Percentiles rank a stretch among this genome's conserved stretches.
phyloP scores from a whole-genome alignment of 228 moss, liverwort and hornwort species.

The Sphagnum magellanicum region DNA sequence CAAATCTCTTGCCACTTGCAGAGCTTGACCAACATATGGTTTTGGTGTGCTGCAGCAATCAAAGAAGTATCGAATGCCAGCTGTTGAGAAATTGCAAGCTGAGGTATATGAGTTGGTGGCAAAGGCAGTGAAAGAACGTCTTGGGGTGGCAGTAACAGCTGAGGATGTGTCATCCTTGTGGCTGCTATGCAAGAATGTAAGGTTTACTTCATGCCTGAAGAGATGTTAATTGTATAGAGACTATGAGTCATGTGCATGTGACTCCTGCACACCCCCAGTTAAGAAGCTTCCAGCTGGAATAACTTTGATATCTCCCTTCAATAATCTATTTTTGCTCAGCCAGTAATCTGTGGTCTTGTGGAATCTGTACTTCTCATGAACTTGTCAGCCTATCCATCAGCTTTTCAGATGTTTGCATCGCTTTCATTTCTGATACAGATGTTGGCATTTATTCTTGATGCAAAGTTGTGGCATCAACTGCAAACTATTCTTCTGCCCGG shows the following conservation, averaged over 20 bases:
- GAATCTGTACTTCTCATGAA: no score
- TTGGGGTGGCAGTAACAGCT: conserved; percentile 48
- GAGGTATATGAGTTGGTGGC: conserved; percentile 46
- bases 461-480: no score
- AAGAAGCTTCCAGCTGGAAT: neutral
- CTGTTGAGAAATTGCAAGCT: conserved; percentile 49
- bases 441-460: no score
- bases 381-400: no score
- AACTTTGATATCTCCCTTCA: neutral
- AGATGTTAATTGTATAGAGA: no score
- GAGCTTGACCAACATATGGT: neutral
- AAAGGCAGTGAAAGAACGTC: conserved; percentile 34
- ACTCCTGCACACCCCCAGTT: no score
- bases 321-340: no score
- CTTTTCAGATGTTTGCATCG: no score
- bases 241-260: no score
- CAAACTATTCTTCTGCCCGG: no score
- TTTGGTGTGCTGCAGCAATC: conserved; percentile 44
- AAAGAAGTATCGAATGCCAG: conserved; percentile 63
- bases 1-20: neutral
- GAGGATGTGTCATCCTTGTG: conserved; percentile 64
- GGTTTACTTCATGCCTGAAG: neutral
- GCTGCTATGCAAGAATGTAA: conserved; percentile 85
- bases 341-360: no score
- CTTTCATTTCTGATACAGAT: no score